These are phyloP conservation scores for Ascodesmis nigricans DNA, from an alignment of 495 filamentous ascomycete species.

Conservation along the genomic window DNA sequence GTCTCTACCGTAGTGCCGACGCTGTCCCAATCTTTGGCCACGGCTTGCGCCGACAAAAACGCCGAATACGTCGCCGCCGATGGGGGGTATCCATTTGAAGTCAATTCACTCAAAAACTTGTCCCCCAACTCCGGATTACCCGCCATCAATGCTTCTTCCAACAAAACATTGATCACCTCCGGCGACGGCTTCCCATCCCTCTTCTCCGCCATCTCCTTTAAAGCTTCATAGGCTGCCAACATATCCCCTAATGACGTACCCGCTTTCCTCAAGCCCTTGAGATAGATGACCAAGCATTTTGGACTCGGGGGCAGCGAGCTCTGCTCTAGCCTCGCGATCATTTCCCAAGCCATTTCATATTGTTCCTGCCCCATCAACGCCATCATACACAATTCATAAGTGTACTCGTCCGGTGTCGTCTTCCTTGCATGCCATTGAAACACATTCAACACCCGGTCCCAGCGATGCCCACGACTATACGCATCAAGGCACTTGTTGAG, in stretches of 20 bases:
- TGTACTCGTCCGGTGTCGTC: conserved; percentile 11
- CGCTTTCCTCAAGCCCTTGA: conserved; percentile 9
- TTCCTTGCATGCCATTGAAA: too few relatives aligned
- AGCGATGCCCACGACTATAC: too few relatives aligned
- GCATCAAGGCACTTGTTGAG: too few relatives aligned
- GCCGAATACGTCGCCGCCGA: conserved; percentile 14
- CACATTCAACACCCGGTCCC: too few relatives aligned
- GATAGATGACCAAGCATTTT: conserved; percentile 9
- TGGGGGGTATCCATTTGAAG: conserved; percentile 10
- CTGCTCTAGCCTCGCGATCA: conserved; percentile 8
- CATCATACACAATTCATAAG: conserved; percentile 5
- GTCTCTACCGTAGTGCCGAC: conserved; percentile 11
- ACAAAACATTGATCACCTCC: conserved; percentile 19
- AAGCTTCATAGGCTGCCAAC: conserved; percentile 15
- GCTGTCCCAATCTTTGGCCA: conserved; percentile 11
- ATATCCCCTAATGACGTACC: conserved; percentile 11
- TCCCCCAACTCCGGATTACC: conserved; percentile 9
- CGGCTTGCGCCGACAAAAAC: conserved; percentile 15
- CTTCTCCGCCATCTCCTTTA: too few relatives aligned
- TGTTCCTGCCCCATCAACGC: neutral
- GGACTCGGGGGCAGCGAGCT: conserved; percentile 8
- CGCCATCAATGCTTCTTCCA: conserved; percentile 12
- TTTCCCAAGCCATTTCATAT: conserved; percentile 6
- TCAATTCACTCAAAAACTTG: conserved; percentile 13
- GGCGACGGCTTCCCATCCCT: conserved; percentile 2